A percentile compares a stretch with the other conserved stretches of the same genome.
These are phyloP conservation scores for Phaeotremella fagi DNA, from an alignment of 768 basidiomycete genomes.

Conservation along the genomic window DNA sequence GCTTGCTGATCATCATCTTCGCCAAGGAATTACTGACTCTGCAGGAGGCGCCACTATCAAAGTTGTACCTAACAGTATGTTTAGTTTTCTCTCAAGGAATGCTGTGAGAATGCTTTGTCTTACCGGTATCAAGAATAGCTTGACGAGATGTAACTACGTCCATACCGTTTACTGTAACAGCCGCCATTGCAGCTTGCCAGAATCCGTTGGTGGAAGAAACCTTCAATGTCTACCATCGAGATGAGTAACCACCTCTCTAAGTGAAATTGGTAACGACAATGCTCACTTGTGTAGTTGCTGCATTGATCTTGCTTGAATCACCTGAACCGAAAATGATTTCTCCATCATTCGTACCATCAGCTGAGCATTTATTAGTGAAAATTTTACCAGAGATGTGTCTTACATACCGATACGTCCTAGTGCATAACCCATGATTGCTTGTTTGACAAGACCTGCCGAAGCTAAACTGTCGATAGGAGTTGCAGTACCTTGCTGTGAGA, in stretches of 20 bases:
- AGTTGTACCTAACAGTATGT: conserved; percentile 28
- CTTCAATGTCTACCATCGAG: conserved; percentile 5
- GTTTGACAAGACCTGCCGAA: conserved; percentile 55
- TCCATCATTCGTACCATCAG: conserved; percentile 50
- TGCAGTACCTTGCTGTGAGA: conserved; percentile 61
- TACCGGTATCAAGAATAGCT: conserved; percentile 67
- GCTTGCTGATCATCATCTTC: background rate
- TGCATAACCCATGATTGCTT: conserved; percentile 72
- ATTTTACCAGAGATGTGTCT: background rate
- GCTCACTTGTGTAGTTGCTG: conserved; percentile 49
- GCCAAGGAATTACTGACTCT: conserved; percentile 8
- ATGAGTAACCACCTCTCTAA: too few species aligned
- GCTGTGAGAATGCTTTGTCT: conserved; percentile 49
- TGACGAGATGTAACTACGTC: conserved; percentile 55
- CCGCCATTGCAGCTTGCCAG: conserved; percentile 69
- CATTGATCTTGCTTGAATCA: conserved; percentile 65
- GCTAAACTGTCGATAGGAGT: conserved; percentile 73
- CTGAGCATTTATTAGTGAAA: background rate
- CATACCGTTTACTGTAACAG: conserved; percentile 58
- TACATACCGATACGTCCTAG: conserved; percentile 59
- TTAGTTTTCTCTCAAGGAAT: background rate
- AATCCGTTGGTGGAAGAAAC: conserved; percentile 50
- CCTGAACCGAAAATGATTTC: conserved; percentile 77
- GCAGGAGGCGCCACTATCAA: conserved; percentile 39
- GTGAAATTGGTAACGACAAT: background rate